Evolutionary conservation across 202 grass and related monocot genomes (phyloP).

Genomic region (Cymbopogon flexuosus): DNA sequence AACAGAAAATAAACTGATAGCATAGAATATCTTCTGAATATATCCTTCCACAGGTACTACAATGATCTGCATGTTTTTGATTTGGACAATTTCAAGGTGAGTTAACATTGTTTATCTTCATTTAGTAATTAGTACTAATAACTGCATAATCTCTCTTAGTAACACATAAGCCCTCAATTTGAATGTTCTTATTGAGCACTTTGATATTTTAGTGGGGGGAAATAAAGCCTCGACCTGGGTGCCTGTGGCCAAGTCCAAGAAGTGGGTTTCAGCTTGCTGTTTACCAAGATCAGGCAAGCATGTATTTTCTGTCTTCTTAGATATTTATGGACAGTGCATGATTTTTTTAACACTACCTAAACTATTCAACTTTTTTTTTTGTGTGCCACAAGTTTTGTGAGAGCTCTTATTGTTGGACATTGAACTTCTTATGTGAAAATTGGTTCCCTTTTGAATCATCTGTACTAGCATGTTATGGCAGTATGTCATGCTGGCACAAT

Average conservation of each 20-base stretch:
- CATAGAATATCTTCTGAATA: constrained; percentile 14
- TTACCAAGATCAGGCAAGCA: constrained; percentile 91
- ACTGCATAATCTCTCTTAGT: neutral
- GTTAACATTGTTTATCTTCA: constrained; percentile 17
- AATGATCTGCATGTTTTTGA: constrained; percentile 95
- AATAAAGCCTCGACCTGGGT: constrained; percentile 83
- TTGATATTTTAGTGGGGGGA: constrained; percentile 79
- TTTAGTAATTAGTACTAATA: neutral
- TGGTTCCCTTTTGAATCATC: neutral
- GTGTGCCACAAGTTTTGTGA: neutral
- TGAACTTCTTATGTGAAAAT: constrained; percentile 3
- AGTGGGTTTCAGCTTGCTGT: constrained; percentile 95
- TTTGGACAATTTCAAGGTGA: constrained; percentile 95
- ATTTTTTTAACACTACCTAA: constrained; percentile 6
- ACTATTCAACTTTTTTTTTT: neutral
- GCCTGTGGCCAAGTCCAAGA: constrained; percentile 90
- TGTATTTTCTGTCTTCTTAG: constrained; percentile 2
- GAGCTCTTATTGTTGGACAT: constrained; percentile 2
- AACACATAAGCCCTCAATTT: neutral
- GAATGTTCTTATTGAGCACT: constrained; percentile 29
- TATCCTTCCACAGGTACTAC: constrained; percentile 62
- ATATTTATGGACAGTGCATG: constrained; percentile 3
- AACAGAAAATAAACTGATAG: neutral
- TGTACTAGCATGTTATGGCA: neutral
- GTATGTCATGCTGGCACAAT: neutral